Evolutionary conservation across 192 early-diverging fungal species (phyloP), one percentile per base, ranked within the genome.

Genomic region (Coemansia asiatica): DNA sequence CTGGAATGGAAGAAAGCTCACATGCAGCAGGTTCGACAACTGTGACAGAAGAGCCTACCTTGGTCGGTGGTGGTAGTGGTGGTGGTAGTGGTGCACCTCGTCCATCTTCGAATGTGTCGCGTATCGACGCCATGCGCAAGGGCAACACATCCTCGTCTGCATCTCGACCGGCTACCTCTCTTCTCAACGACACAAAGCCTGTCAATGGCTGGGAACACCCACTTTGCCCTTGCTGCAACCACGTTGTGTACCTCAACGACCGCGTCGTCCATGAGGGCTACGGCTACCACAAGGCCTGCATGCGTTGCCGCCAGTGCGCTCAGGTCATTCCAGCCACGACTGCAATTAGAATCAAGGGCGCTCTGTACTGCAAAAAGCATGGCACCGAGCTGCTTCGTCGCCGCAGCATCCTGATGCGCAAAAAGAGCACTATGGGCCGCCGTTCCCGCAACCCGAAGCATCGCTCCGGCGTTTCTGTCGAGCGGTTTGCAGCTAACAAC

Each of bases 391-490:
- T 84, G 33, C 66, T 84, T 21, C 83, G 83, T 9, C 75, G 83
- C 16, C 83, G 83, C 61, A 84, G 83, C 36, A 84, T 81, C 36
- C 72, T 84, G 60, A 84, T 84, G 80, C 80, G 75, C 75, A 77
- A 77, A 60, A 82, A 81, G 73, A 81, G 79, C 74, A 81, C 79
- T 4, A 81, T 81, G 79, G 74, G 79, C 16, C 66, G 74, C 8
- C 73, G 79, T 25, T 76, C 79, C 36, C 79, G 79, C n/a, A 69
- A 76, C 56, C 56, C 56, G 18, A 67, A 73, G 23, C 56, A 56
- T 22, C 74, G 79, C 22, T 55, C 60, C 0, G 71, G 67, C 29
- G 61, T 81, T 29, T 63, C 78, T 12, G 27, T 61, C 56, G 72
- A 74, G 44, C 56, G 69, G 12, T 68, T 71, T 22, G 33, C 27